Base-by-base conservation (phyloP, 345 rosid species). In the Eucalyptus globulus region DNA sequence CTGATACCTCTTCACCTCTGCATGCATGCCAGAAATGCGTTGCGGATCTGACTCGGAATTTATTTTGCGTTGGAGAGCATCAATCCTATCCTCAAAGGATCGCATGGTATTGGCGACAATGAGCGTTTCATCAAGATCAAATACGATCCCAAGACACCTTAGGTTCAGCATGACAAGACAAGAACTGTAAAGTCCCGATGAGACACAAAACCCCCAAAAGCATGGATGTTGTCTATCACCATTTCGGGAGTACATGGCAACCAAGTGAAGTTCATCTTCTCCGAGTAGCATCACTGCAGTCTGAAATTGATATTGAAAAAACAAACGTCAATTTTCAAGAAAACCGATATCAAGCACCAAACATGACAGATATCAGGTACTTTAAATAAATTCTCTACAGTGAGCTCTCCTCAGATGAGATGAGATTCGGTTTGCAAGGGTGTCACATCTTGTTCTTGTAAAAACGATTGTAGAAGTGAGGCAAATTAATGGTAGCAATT, bases 121-220 rank as follows among this genome's bases (percentile, higher is more conserved):
- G 26, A 98, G 96, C 53, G 99, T 98, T 92, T 98, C 99, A 92
- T 97, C 99, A 19, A 98, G 96, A 93, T 98, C 99, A 95, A 98
- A 98, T 85, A 98, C 99, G 89, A 98, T 98, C 89, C 98, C 99
- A 87, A 98, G 95, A 90, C 99, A 98, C 92, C 99, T 96, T 90
- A 96, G 94, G 89, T 98, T 96, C 91, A 98, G 89, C 99, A 98
- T 96, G 91, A 92, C 93, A 87, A 97, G 97, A 93, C 98, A 96
- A 37, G 98, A 94, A 88, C 93, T 89, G 86, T 98, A 98, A 26
- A 94, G 96, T 87, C 99, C 99, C 72, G 94, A 91, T 67, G 94
- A 93, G 88, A 95, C 96, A 88, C 72, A 91, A 92, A 98, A 98
- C 62, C 94, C 98, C 99, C 99, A 98, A 94, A 98, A 98, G 93